These are phyloP conservation scores for Aaosphaeria arxii DNA, from an alignment of 2,329 filamentous ascomycete species.

Conservation along the genomic window DNA sequence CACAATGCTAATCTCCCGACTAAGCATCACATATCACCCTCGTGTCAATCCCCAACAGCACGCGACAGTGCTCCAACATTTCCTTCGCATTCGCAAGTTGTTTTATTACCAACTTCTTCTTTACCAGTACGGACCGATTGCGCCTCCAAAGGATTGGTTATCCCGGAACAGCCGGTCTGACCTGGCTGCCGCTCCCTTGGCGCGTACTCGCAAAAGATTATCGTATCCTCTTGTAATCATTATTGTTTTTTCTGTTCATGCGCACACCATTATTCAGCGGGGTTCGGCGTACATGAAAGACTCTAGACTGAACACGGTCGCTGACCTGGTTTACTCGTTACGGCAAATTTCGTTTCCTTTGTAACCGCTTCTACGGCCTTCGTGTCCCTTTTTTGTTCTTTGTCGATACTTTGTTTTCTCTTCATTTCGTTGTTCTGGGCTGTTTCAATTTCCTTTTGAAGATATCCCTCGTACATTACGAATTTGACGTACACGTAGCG, in stretches of 20 bases:
- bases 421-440: too few relatives aligned
- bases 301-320: neutral
- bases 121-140: neutral
- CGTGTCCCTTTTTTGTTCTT: too few relatives aligned
- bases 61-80: neutral
- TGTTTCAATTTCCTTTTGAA: neutral
- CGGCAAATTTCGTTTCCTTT: neutral
- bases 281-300: neutral
- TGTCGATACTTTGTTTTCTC: too few relatives aligned
- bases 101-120: slow-evolving; percentile 12
- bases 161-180: slow-evolving; percentile 23
- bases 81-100: neutral
- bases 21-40: too few relatives aligned
- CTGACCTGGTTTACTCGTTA: neutral
- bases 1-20: slow-evolving; percentile 18
- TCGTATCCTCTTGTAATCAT: neutral
- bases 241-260: neutral
- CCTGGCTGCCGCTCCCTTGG: slow-evolving; percentile 1
- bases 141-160: neutral
- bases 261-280: neutral
- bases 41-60: neutral
- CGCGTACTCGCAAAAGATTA: neutral
- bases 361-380: neutral
- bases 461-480: neutral
- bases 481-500: neutral